Base-by-base conservation (phyloP, 768 basidiomycete genomes). In the Chalciporus pseudorubinellus region DNA sequence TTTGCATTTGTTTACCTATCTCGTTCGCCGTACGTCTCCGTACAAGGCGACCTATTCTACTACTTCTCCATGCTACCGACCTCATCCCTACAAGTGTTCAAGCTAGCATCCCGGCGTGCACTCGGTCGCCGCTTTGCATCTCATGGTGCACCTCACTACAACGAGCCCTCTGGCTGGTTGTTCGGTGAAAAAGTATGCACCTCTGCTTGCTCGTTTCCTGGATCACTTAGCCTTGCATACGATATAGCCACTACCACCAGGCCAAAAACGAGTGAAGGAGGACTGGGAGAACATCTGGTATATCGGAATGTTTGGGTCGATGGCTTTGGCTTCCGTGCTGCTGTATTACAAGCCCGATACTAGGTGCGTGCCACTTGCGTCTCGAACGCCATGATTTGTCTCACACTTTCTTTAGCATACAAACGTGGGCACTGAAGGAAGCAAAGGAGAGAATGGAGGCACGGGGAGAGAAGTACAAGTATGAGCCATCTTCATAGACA, bases 281-380 rank as follows among this genome's bases (percentile, higher is more conserved):
- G 81, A 85, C 20, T 97, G 93, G 93, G 94, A 97, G 74, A 84
- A 79, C 57, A 77, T 90, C 36, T 97, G 92, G 88, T 90, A 91
- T 63, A 67, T 84, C 55, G 94, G 93, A 28, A 93, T 97, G 89
- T 93, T 89, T 63, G 94, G 94, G 29, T 75, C 83, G 12, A 87
- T 97, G 82, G 82, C 76, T 5, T 72, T 93, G 54, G 89, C 85
- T 26, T 70, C 79, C 10, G 80, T 94, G 28, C 73, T 90, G 66
- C 71, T 92, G 21, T 91, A 92, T 71, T 95, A 93, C 76, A 95
- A 95, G 72, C 93, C 93, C 3, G 91, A 95, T 65, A 93, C 90
- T 16, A 92, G 88, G 93, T 93, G 58, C 53, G 87, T 56, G 4
- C 29, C 6, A 2, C 26, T 21, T 12, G 24, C 10, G 45, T 48